Conservation (phyloP, 176 grass and related monocot genomes). For the Cocos nucifera region DNA sequence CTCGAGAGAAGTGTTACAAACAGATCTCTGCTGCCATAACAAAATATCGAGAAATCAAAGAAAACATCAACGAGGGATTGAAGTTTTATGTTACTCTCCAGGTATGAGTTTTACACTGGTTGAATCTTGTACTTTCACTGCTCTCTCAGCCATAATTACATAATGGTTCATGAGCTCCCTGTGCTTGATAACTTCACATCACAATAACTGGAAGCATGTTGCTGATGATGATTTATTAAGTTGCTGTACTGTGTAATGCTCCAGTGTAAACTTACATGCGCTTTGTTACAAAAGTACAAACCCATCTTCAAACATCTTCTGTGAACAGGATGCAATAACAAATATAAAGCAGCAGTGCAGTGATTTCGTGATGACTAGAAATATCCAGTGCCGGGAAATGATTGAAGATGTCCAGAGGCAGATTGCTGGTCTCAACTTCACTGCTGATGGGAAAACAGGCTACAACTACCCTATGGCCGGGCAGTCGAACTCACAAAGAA, state of each 20-base stretch:
- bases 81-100: conserved; percentile 93
- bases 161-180: no score
- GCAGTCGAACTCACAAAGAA: conserved; percentile 29
- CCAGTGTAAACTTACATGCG: no score
- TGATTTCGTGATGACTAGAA: conserved; percentile 88
- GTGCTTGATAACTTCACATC: conserved; percentile 5
- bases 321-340: conserved; percentile 76
- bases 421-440: conserved; percentile 86
- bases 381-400: conserved; percentile 97
- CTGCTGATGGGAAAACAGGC: conserved; percentile 15
- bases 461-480: conserved; percentile 40
- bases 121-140: no score
- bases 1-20: conserved; percentile 85
- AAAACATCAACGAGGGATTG: conserved; percentile 86
- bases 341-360: conserved; percentile 87
- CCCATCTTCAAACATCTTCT: conserved; percentile 12
- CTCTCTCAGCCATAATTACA: no score
- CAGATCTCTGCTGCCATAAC: conserved; percentile 86
- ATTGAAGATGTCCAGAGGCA: conserved; percentile 89
- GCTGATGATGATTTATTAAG: conserved; percentile 1
- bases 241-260: no score
- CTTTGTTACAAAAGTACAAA: neutral
- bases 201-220: neutral
- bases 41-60: conserved; percentile 82
- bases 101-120: conserved; percentile 23